phyloP scores from a whole-genome alignment of 2,329 filamentous ascomycete genomes.

The Drechslerella coelobrocha region DNA sequence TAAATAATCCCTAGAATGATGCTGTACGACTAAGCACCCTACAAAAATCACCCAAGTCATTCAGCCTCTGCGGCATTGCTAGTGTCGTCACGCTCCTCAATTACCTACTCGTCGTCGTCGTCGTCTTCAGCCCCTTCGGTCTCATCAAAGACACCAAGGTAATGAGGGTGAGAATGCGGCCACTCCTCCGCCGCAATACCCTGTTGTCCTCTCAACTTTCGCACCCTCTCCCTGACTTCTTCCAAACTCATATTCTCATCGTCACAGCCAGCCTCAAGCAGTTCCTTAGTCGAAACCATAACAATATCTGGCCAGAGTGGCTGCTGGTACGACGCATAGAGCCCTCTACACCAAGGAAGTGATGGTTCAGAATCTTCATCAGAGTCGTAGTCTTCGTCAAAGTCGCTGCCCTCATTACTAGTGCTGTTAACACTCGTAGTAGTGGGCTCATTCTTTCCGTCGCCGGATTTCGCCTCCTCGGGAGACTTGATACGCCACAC shows the following conservation, averaged over 20 bases:
- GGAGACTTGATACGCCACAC: slow-evolving; percentile 54
- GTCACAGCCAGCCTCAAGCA: neutral
- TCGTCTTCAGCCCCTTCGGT: no score
- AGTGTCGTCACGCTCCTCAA: no score
- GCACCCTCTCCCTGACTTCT: neutral
- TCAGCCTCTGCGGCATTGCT: neutral
- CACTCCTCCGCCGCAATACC: no score
- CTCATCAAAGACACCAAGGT: no score
- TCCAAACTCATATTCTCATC: slow-evolving; percentile 3
- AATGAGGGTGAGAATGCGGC: no score
- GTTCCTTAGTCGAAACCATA: neutral
- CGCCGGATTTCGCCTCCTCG: neutral
- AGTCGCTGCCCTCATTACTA: neutral
- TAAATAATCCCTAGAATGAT: no score
- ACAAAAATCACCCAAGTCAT: neutral
- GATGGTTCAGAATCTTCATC: neutral
- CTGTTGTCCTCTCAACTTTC: no score
- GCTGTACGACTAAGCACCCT: no score
- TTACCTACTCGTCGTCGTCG: no score
- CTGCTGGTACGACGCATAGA: neutral
- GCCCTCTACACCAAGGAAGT: no score
- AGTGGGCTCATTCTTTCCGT: neutral
- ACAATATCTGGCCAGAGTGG: neutral
- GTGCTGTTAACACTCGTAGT: no score
- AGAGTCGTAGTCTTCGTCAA: neutral